Base-by-base conservation (phyloP, 1,139 yeast species). In the Hanseniaspora uvarum region DNA sequence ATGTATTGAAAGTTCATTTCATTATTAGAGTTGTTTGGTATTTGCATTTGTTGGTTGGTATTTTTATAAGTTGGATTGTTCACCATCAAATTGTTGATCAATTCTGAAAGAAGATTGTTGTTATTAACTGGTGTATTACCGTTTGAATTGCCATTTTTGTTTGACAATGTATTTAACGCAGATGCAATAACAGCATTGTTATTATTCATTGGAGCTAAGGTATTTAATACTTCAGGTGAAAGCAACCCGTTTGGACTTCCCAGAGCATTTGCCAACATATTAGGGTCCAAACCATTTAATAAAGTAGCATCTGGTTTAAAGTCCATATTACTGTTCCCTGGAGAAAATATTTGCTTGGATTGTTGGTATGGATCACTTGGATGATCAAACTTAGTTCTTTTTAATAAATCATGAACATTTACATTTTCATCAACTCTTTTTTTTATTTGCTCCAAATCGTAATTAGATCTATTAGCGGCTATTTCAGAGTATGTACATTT, bases 401-500 rank as follows among this genome's bases (percentile, higher is more conserved):
- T 62, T 28, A 57, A 52, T 30, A 59, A 55, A 37, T 56, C 62
- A 39, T 61, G 60, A 12, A 58, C 57, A 48, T 59, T 58, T 11
- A 55, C 58, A 34, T 56, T 56, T 30, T 59, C 61, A 48, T 58
- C 61, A 2, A 58, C 58, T 31, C 60, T 55, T 39, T 61, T 60
- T 43, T 49, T 55, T 26, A 44, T 53, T 18, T 53, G 54, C n/a
- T 59, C 60, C 14, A 54, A 31, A 6, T 54, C 58, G 12, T 45
- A 37, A 11, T 51, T 46, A 10, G 43, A 36, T 28, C 55, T 56
- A 7, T 55, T 50, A 7, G 56, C 38, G 23, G 61, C 60, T 16
- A 59, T 50, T 50, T 64, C 68, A 2, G 68, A 61, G 62, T 74
- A 81, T 0, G 86, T 79, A 64, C 89, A 83, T 57, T 76, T 75